phyloP scores from a whole-genome alignment of 352 stramenopile genomes.

The Pythium coloratum region DNA sequence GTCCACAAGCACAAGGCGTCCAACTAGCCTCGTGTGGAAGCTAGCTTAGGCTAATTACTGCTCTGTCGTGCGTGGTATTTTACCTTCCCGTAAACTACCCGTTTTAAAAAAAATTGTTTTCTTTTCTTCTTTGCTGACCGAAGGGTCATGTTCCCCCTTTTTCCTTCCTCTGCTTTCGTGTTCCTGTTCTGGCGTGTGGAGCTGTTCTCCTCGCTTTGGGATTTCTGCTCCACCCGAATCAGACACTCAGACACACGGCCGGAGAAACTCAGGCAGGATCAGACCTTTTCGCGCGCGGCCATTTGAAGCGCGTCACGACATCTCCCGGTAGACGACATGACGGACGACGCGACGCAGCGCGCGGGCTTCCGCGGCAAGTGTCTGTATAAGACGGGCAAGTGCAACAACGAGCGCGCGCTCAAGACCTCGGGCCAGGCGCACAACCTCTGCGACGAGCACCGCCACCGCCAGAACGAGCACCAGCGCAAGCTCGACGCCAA shows the following conservation, averaged over 20 bases:
- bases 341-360: slow-evolving; percentile 19
- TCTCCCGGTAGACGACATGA: slow-evolving; percentile 3
- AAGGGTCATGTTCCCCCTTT: not conserved
- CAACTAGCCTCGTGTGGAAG: slow-evolving; percentile 1
- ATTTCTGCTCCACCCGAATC: slow-evolving; percentile 18
- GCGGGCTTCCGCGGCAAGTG: slow-evolving; percentile 71
- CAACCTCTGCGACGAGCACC: slow-evolving; percentile 86
- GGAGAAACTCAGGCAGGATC: slow-evolving; percentile 32
- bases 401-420: slow-evolving; percentile 80
- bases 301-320: slow-evolving; percentile 13
- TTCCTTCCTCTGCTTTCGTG: not conserved
- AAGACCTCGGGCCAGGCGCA: slow-evolving; percentile 81
- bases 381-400: slow-evolving; percentile 89
- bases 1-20: not conserved
- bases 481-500: slow-evolving; percentile 88
- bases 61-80: not conserved
- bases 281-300: slow-evolving; percentile 27
- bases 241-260: slow-evolving; percentile 11
- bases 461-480: slow-evolving; percentile 81
- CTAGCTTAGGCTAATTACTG: slow-evolving; percentile 1
- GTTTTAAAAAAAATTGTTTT: not conserved
- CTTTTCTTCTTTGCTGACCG: not conserved
- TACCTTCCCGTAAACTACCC: not conserved
- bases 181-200: not conserved
- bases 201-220: not conserved